Percentiles rank a stretch among this genome's conserved stretches.
phyloP scores from a whole-genome alignment of 2,329 filamentous ascomycete species.

The Xylaria sp. region DNA sequence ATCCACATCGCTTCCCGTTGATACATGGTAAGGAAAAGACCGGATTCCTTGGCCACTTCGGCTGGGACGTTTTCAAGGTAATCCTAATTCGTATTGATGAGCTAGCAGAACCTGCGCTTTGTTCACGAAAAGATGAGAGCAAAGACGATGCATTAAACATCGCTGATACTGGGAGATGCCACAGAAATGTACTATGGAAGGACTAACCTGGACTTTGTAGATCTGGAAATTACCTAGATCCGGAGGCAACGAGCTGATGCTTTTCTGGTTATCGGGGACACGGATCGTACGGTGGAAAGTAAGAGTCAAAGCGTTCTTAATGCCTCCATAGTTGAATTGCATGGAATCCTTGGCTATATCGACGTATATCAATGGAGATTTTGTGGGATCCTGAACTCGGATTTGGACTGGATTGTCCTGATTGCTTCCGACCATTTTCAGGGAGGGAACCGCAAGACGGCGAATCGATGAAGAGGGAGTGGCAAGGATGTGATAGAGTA shows the following conservation, averaged over 20 bases:
- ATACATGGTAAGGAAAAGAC: slow-evolving; percentile 31
- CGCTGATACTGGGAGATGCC: background rate
- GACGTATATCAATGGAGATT: background rate
- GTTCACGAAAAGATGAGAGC: background rate
- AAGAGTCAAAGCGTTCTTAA: background rate
- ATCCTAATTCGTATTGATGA: background rate
- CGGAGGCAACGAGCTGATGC: background rate
- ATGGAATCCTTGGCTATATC: background rate
- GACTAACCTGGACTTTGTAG: background rate
- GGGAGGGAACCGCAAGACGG: background rate
- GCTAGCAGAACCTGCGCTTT: too few relatives aligned
- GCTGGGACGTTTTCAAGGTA: slow-evolving; percentile 8
- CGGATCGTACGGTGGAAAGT: slow-evolving; percentile 1
- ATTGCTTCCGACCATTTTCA: background rate
- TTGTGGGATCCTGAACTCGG: background rate
- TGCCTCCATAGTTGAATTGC: background rate
- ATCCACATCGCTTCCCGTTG: slow-evolving; percentile 54
- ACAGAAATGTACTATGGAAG: background rate
- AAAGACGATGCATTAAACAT: background rate
- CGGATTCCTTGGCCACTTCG: slow-evolving; percentile 9
- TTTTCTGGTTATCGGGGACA: background rate
- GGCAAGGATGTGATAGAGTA: too few relatives aligned
- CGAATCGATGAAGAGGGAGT: too few relatives aligned
- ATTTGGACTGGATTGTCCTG: background rate
- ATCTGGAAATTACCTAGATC: background rate